Evolutionary conservation across 179 eudicot species (phyloP).

Genomic region (Actinidia arguta): DNA sequence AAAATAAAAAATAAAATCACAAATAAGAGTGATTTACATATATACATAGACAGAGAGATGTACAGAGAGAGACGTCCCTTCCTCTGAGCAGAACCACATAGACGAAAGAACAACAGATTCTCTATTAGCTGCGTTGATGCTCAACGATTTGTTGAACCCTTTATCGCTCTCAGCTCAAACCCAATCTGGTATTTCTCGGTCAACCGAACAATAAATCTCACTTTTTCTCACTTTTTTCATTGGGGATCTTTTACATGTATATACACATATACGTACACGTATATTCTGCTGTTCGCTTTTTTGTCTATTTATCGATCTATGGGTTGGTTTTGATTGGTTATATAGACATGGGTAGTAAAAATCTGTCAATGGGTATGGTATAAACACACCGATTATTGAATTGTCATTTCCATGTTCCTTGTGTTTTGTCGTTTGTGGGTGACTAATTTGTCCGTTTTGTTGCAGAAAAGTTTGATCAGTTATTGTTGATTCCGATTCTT

Average conservation of each 20-base stretch:
- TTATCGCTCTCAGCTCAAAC: constrained; percentile 21
- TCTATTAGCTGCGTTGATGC: constrained; percentile 31
- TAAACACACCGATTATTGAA: not conserved
- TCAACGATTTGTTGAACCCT: constrained; percentile 29
- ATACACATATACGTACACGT: not conserved
- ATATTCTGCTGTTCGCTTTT: too few species aligned
- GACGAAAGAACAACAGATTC: constrained; percentile 13
- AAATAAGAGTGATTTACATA: not conserved
- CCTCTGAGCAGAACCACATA: constrained; percentile 19
- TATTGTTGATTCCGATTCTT: not conserved
- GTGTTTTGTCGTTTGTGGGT: not conserved
- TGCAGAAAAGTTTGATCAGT: constrained; percentile 11
- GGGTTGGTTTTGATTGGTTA: not conserved
- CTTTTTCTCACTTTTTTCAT: not conserved
- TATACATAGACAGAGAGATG: not conserved
- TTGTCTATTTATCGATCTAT: not conserved
- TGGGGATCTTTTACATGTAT: constrained; percentile 7
- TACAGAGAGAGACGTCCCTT: constrained; percentile 17
- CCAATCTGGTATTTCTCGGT: constrained; percentile 37
- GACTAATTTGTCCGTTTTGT: constrained; percentile 2
- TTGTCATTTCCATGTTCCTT: not conserved
- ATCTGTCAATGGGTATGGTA: not conserved
- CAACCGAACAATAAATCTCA: not conserved
- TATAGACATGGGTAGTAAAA: not conserved
- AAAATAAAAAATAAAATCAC: not conserved